phyloP scores from a whole-genome alignment of 192 early-diverging fungal genomes.

The Allomyces javanicus region DNA sequence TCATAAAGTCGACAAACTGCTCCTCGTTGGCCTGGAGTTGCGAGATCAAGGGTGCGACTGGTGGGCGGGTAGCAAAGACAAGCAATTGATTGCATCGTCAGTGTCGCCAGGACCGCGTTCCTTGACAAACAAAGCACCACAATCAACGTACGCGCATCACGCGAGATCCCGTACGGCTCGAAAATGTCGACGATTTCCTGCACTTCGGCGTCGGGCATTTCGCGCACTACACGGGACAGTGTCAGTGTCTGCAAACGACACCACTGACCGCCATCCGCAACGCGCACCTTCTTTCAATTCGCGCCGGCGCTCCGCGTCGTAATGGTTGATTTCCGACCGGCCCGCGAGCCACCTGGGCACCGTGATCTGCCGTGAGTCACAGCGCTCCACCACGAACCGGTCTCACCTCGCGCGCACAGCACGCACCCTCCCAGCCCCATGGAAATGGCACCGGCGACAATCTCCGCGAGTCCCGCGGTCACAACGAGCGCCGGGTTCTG shows the following conservation, averaged over 20 bases:
- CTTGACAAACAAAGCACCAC: no score
- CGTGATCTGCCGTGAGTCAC: no score
- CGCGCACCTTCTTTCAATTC: conserved; percentile 10
- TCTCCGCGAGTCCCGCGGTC: conserved; percentile 36
- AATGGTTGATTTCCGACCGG: conserved; percentile 38
- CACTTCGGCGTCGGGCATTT: conserved; percentile 29
- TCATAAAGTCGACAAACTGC: conserved; percentile 52
- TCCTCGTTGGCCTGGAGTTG: conserved; percentile 26
- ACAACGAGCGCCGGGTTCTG: conserved; percentile 30
- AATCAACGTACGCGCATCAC: conserved; percentile 3
- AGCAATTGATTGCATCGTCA: no score
- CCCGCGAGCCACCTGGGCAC: conserved; percentile 18
- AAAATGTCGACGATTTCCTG: conserved; percentile 43
- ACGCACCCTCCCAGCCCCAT: conserved; percentile 43
- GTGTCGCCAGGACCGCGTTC: no score
- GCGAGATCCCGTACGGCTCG: conserved; percentile 37
- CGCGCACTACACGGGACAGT: conserved; percentile 18
- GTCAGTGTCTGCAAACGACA: no score
- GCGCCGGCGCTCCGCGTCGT: conserved; percentile 28
- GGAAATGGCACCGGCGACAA: conserved; percentile 33
- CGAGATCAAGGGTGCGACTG: conserved; percentile 25
- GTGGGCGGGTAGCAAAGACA: no score
- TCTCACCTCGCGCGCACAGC: no score
- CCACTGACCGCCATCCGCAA: no score
- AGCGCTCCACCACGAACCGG: no score